Percentiles rank a stretch among this genome's conserved stretches.
These are phyloP conservation scores for Codiaeum variegatum DNA, from an alignment of 441 rosid genomes.

Conservation along the genomic window DNA sequence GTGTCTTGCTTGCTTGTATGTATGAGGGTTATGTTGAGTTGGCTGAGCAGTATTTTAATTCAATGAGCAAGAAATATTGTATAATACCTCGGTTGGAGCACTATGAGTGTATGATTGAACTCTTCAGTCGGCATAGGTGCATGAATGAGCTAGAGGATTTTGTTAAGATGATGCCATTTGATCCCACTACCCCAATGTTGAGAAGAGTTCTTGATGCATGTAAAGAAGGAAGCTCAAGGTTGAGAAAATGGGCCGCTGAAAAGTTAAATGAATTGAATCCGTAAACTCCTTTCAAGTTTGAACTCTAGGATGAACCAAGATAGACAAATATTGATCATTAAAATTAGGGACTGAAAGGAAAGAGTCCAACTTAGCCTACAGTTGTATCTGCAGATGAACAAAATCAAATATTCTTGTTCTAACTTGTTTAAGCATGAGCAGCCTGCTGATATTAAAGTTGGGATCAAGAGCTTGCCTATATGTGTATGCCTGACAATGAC, in stretches of 20 bases:
- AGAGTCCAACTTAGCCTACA: neutral
- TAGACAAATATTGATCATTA: neutral
- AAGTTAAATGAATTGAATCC: conserved; percentile 33
- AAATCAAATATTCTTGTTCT: neutral
- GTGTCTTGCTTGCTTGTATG: conserved; percentile 61
- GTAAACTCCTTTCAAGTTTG: conserved; percentile 16
- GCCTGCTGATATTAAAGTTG: no score
- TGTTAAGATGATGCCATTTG: conserved; percentile 55
- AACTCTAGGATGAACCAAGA: conserved; percentile 6
- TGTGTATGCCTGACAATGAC: neutral
- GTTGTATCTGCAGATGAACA: neutral
- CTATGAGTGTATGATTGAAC: conserved; percentile 68
- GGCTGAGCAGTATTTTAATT: conserved; percentile 47
- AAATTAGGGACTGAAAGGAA: neutral
- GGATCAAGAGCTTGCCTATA: neutral
- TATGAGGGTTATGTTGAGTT: conserved; percentile 43
- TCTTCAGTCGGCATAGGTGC: conserved; percentile 42
- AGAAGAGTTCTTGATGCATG: conserved; percentile 45
- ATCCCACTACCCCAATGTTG: conserved; percentile 57
- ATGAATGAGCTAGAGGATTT: conserved; percentile 57
- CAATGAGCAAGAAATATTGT: conserved; percentile 45
- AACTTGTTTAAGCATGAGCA: neutral
- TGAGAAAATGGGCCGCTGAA: conserved; percentile 61
- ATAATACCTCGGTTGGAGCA: conserved; percentile 67
- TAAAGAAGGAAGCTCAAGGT: conserved; percentile 30